Percentiles rank a stretch among this genome's conserved stretches.
Conservation (phyloP, 192 early-diverging fungal genomes). For the Helicostylum pulchrum region DNA sequence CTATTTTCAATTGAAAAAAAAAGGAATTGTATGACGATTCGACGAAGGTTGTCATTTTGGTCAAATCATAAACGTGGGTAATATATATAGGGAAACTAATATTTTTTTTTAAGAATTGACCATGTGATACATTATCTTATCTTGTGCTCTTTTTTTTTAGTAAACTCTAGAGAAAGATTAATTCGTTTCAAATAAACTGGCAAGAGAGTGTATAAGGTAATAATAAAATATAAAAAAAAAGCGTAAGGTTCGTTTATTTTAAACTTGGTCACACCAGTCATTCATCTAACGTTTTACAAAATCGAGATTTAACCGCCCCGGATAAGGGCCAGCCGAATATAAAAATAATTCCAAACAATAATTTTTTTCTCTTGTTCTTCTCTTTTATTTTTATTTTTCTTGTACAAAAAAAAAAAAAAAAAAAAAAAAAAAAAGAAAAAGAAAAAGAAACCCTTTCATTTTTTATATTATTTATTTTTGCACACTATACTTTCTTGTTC, state of each 20-base stretch:
- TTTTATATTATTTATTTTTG: background rate
- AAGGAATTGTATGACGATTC: too few relatives aligned
- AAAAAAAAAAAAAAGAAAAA: too few relatives aligned
- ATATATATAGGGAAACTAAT: background rate
- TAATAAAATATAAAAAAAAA: too few relatives aligned
- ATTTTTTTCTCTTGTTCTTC: background rate
- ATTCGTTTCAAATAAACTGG: too few relatives aligned
- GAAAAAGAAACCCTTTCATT: background rate
- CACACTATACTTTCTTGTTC: too few relatives aligned
- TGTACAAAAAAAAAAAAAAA: background rate
- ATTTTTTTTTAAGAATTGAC: background rate
- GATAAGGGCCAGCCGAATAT: slow-evolving; percentile 9
- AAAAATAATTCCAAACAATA: slow-evolving; percentile 4
- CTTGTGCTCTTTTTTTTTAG: too few relatives aligned
- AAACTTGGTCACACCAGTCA: background rate
- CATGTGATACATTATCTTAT: slow-evolving; percentile 8
- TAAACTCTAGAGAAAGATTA: too few relatives aligned
- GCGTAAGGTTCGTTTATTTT: slow-evolving; percentile 2
- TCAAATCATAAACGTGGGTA: slow-evolving; percentile 19
- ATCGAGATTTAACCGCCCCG: slow-evolving; percentile 20
- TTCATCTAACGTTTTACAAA: slow-evolving; percentile 2
- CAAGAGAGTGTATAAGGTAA: too few relatives aligned
- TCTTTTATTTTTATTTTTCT: slow-evolving; percentile 4
- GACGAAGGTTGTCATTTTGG: slow-evolving; percentile 9
- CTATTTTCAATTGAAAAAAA: too few relatives aligned